Base-by-base conservation (phyloP, 805 yeast species). In the Myxozyma neotropica region DNA sequence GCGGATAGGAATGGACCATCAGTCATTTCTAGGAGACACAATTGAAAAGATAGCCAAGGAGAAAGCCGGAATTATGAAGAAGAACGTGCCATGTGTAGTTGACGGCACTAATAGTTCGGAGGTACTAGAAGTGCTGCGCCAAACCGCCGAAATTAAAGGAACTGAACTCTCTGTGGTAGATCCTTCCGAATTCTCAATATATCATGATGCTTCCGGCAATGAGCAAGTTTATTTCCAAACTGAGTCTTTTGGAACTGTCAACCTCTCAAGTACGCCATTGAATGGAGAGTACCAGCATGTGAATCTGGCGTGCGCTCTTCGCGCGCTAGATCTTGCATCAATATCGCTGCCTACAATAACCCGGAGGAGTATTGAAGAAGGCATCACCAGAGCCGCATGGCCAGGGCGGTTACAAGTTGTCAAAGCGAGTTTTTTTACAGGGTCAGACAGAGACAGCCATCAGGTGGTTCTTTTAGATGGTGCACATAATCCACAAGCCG, bases 401-500 rank as follows among this genome's bases (percentile, higher is more conserved):
- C 96, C 96, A 0, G 98, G 97, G 0, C 76, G 99, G 61, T 74
- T 94, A 53, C 96, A 94, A 68, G 61, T 70, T 29, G 29, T 82
- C 13, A 51, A 53, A 1, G 67, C 71, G 23, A 35, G 49, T 29
- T 13, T 29, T 10, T 44, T 49, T 26, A 17, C 53, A 17, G 54
- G 40, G n/a, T n/a, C n/a, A n/a, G n/a, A n/a, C 17, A 7, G 4
- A 23, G 36, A 46, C 23, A 33, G 44, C 6, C 21, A 67, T 63
- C 5, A 65, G 71, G 1, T 53, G 78, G 72, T 84, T 0, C 72
- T 94, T 3, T 69, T 94, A 1, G 98, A 93, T 74, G 98, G 98
- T 1, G 97, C 98, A 0, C 98, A 94, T 71, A 94, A 94, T 70
- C 84, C 83, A 4, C 83, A 85, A 60, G 96, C 97, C 0, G 94